Percentiles rank a stretch among this genome's conserved stretches.
phyloP scores from a whole-genome alignment of 1,284 basidiomycete genomes.

The Waitea zeae region DNA sequence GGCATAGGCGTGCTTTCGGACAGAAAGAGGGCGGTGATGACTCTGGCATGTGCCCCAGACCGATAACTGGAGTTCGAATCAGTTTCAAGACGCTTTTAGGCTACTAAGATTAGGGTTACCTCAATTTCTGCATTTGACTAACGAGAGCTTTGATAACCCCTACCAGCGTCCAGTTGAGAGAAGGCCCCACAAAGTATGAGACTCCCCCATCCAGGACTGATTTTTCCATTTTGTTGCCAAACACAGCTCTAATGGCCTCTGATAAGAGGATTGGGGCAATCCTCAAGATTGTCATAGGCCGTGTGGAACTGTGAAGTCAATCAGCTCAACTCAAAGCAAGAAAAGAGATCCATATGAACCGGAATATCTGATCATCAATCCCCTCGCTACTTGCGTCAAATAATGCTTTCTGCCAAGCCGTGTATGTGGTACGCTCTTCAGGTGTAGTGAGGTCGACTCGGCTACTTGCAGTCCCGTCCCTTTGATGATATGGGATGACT shows the following conservation, averaged over 20 bases:
- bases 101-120: no score
- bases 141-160: constrained; percentile 49
- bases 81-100: no score
- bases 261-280: constrained; percentile 50
- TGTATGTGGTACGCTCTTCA: constrained; percentile 33
- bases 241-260: constrained; percentile 33
- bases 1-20: constrained; percentile 46
- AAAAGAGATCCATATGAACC: constrained; percentile 19
- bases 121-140: constrained; percentile 36
- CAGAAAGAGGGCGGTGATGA: constrained; percentile 46
- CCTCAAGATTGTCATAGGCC: constrained; percentile 44
- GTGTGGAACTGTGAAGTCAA: constrained; percentile 33
- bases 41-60: constrained; percentile 16
- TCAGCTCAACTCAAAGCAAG: not conserved
- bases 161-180: constrained; percentile 65
- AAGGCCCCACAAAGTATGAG: constrained; percentile 53
- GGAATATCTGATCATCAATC: constrained; percentile 62
- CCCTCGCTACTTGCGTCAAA: constrained; percentile 65
- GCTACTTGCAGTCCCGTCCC: not conserved
- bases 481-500: not conserved
- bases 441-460: constrained; percentile 5
- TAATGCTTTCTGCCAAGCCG: constrained; percentile 54
- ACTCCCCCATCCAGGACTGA: constrained; percentile 56
- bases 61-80: constrained; percentile 9
- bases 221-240: constrained; percentile 37